Conservation (phyloP, 2,329 filamentous ascomycete genomes). For the Calonectria leucothoes region DNA sequence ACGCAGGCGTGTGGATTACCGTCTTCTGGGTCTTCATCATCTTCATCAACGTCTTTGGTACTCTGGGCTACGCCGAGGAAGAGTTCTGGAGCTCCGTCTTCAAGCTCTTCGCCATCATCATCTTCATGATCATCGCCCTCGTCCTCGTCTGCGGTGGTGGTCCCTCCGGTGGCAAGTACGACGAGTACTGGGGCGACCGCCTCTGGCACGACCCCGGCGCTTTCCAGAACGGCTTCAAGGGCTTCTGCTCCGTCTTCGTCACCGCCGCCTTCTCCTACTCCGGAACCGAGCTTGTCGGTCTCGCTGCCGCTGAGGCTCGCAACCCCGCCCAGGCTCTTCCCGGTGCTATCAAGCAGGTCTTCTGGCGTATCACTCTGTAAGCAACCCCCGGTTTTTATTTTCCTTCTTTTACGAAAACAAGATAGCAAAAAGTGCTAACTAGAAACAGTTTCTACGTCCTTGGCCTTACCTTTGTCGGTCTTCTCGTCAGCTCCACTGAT, state of each 20-base stretch:
- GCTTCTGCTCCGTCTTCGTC: slow-evolving; percentile 76
- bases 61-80: slow-evolving; percentile 64
- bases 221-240: slow-evolving; percentile 77
- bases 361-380: slow-evolving; percentile 62
- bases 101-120: slow-evolving; percentile 67
- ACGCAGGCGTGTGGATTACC: slow-evolving; percentile 63
- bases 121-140: slow-evolving; percentile 72
- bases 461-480: slow-evolving; percentile 60
- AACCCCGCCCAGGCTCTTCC: slow-evolving; percentile 80
- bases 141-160: slow-evolving; percentile 69
- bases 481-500: slow-evolving; percentile 58
- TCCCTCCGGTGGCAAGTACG: slow-evolving; percentile 55
- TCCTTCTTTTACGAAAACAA: background rate
- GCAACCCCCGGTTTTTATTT: too few species aligned
- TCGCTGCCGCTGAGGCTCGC: slow-evolving; percentile 75
- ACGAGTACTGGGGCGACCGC: slow-evolving; percentile 56
- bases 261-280: slow-evolving; percentile 77
- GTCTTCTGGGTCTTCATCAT: slow-evolving; percentile 63
- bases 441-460: slow-evolving; percentile 55
- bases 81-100: slow-evolving; percentile 67
- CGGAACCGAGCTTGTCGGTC: slow-evolving; percentile 76
- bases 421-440: background rate
- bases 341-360: slow-evolving; percentile 81
- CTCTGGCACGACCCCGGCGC: slow-evolving; percentile 52
- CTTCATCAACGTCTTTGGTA: slow-evolving; percentile 66